Evolutionary conservation across 169 alveolate species (phyloP), one percentile per base, ranked within the genome.

Genomic region (Toxoplasma gondii): DNA sequence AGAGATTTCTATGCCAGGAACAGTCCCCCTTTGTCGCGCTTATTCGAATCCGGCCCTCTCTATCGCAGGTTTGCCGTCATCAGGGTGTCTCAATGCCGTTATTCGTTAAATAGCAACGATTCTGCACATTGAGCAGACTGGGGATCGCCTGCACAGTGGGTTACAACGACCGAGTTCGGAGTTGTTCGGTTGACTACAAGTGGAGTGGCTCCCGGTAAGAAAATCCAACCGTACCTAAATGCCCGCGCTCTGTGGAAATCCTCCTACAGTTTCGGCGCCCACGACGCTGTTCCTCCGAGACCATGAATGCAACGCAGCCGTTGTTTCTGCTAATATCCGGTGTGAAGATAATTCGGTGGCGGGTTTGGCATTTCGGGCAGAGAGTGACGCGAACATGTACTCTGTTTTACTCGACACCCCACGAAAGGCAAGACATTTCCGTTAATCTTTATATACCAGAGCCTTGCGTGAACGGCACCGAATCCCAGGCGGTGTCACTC

Each of bases 31-130:
- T 58, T 93, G 95, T 38, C 93, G 90, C 38, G 58, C 93, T 0
- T 93, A 93, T 82, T 58, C 43, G 74, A 93, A 93, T 41, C 90
- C 92, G 24, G 95, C 95, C 38, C 84, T 93, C 84, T 86, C 95
- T 19, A 90, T 93, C 49, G 74, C 45, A 86, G 95, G 95, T 88
- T 39, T 41, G 67, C 19, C 36, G 29, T 38, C 67, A 39, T 7
- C 84, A 22, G 1, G 44, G 19, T 27, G 44, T 16, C 9, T 49
- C 24, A 9, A 12, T 31, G 31, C 80, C 39, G 78, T 44, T 19
- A 17, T 22, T 34, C 12, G 91, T 34, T 1, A 64, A 64, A 1
- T 86, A 39, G 67, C 17, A 31, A 9, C 39, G 49, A 36, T 54
- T 29, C 69, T 49, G 27, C 0, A n/a, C 69, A 5, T 34, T 0